Base-by-base conservation (phyloP, 2,329 filamentous ascomycete genomes). In the Talaromyces sp. region DNA sequence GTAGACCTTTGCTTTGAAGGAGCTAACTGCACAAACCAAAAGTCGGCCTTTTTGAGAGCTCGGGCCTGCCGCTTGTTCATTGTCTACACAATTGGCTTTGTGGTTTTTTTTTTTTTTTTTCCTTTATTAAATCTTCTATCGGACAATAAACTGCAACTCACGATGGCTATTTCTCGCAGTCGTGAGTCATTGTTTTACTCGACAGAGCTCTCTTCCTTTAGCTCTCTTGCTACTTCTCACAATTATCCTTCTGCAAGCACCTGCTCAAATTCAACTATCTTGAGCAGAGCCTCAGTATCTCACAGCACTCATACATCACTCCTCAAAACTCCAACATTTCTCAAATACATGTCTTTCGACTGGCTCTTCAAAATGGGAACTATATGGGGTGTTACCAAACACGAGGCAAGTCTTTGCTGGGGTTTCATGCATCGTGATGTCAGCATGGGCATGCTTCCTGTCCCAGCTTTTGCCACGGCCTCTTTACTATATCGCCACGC, bases 401-500 rank as follows among this genome's bases (percentile, higher is more conserved):
- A 62, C 27, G 61, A 62, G 30, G 56, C 33, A 12, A 55, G 23
- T n/a, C 42, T 62, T 7, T 62, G 61, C 57, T 62, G 55, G 18
- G 56, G 61, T 33, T 62, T 62, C 27, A 62, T 62, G 23, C 61
- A 52, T 42, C 56, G 61, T 23, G 61, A 62, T 28, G 56, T 56
- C 0, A 55, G 56, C 30, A 62, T 62, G 61, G 61, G 61, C 28
- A 62, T 62, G 61, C 42, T 62, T 27, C 61, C 61, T n/a, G 51
- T 62, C 1, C 61, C 61, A 7, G 53, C 58, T 28, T 62, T 62
- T 33, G 55, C 61, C 12, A 53, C 61, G 3, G 61, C 61, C n/a
- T 62, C 61, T 50, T n/a, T 62, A 12, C 56, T 62, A 3, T 62
- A 62, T 27, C 61, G 61, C 30, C 42, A 62, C 31, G 61, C 61